Percentiles rank a stretch among this genome's conserved stretches.
phyloP scores from a whole-genome alignment of 1,284 basidiomycete species.

The Rugosomyces carneus region DNA sequence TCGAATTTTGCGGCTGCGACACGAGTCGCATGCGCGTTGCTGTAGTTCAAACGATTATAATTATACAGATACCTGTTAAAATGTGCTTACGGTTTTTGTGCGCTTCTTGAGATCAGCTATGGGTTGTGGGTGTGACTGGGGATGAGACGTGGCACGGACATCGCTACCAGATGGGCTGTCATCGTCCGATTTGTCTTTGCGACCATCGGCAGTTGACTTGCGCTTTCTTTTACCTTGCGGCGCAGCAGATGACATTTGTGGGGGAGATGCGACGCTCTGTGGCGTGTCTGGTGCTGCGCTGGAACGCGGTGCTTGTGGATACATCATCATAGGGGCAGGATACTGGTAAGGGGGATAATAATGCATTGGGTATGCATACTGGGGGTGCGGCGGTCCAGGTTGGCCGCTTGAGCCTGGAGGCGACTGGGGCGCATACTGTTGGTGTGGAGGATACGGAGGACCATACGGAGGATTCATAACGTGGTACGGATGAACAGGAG shows the following conservation, averaged over 20 bases:
- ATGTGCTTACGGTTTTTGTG: conserved; percentile 69
- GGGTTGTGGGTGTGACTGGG: conserved; percentile 20
- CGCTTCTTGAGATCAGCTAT: conserved; percentile 71
- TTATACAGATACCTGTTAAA: neutral
- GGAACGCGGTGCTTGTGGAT: conserved; percentile 37
- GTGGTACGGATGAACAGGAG: conserved; percentile 23
- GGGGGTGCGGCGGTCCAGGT: conserved; percentile 33
- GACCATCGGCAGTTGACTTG: conserved; percentile 38
- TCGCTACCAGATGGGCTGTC: conserved; percentile 42
- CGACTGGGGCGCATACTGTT: conserved; percentile 33
- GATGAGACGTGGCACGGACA: conserved; percentile 27
- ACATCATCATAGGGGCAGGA: conserved; percentile 54
- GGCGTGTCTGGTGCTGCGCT: conserved; percentile 27
- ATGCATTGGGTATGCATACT: conserved; percentile 50
- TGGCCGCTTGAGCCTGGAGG: conserved; percentile 32
- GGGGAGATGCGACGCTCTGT: conserved; percentile 26
- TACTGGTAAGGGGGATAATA: conserved; percentile 57
- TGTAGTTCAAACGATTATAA: conserved; percentile 11
- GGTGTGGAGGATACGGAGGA: conserved; percentile 47
- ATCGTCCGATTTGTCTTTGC: conserved; percentile 50
- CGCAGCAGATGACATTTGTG: conserved; percentile 19
- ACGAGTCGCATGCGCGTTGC: conserved; percentile 84
- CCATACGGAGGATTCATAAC: conserved; percentile 64
- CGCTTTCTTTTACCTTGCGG: conserved; percentile 61
- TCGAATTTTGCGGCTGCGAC: conserved; percentile 91